A percentile compares a stretch with the other conserved stretches of the same genome.
Conservation (phyloP, 306 rosid species). For the Quercus glauca region DNA sequence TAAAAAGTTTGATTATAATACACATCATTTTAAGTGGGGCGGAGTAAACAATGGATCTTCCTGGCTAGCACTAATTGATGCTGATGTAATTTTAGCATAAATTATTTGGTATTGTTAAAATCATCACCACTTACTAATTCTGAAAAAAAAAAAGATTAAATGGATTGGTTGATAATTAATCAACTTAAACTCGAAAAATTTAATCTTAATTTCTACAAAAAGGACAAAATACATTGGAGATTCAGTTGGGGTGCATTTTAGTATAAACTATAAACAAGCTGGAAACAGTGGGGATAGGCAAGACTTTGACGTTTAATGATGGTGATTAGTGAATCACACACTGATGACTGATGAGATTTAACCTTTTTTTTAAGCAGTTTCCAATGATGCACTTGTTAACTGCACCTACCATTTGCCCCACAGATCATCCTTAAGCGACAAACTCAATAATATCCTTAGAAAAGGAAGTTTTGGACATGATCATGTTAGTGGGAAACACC, state of each 20-base stretch:
- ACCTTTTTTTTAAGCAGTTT: neutral
- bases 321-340: neutral
- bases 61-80: too few species aligned
- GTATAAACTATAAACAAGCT: too few species aligned
- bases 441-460: conserved; percentile 1
- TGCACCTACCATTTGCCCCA: conserved; percentile 4
- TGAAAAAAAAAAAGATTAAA: too few species aligned
- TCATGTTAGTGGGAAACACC: conserved; percentile 41
- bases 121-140: too few species aligned
- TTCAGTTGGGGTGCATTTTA: too few species aligned
- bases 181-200: neutral
- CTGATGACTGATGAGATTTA: neutral
- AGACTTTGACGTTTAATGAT: neutral
- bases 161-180: neutral
- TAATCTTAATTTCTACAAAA: too few species aligned
- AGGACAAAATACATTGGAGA: too few species aligned
- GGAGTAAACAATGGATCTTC: too few species aligned
- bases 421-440: conserved; percentile 9
- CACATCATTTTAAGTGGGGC: too few species aligned
- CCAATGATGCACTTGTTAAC: conserved; percentile 1
- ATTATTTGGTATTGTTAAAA: too few species aligned
- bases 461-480: conserved; percentile 29
- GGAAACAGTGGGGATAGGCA: neutral
- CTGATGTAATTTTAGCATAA: too few species aligned
- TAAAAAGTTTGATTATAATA: too few species aligned